Evolutionary conservation across 108 stramenopile genomes (phyloP), one percentile per base, ranked within the genome.

Genomic region (Tribonema minus): DNA sequence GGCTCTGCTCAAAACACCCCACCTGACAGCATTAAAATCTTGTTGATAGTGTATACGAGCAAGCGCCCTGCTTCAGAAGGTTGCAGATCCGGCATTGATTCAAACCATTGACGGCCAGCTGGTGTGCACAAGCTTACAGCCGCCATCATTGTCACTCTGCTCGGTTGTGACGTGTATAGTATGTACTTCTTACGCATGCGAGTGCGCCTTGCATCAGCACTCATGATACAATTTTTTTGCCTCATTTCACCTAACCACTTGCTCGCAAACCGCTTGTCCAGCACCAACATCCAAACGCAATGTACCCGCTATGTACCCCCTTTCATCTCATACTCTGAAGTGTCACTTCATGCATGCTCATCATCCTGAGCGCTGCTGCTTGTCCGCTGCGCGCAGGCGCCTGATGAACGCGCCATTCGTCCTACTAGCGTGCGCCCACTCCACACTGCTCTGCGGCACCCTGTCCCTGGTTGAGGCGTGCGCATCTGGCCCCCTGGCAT

Each of bases 401-500:
- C 60, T 75, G 73, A 32, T 75, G 27, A 75, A 75, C 30, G 32
- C 65, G 33, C 41, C 73, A 39, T 75, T 65, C 61, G 73, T 75
- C 9, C 38, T 75, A 29, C 65, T 63, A 64, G 73, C 65, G 38
- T 26, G 73, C 40, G 73, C 73, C 20, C 63, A 75, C 73, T 64
- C 63, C 0, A 27, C 39, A 37, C 61, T 63, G n/a, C 33, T 75
- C 40, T 64, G 64, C 4, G 12, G 29, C 63, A 37, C 39, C 6
- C 73, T 75, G 3, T 37, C 65, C 38, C 6, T 75, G 2, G 73
- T 75, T n/a, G 64, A 75, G 12, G 26, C 4, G 0, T 27, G 61
- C 73, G 65, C 64, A 32, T 65, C 64, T 12, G n/a, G 5, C 33
- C 73, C 37, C 26, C 64, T 39, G 33, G 33, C 30, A 33, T 75